Percentiles rank a stretch among this genome's conserved stretches.
These are phyloP conservation scores for Sporothrix variecibatus DNA, from an alignment of 2,329 filamentous ascomycete genomes.

Conservation along the genomic window DNA sequence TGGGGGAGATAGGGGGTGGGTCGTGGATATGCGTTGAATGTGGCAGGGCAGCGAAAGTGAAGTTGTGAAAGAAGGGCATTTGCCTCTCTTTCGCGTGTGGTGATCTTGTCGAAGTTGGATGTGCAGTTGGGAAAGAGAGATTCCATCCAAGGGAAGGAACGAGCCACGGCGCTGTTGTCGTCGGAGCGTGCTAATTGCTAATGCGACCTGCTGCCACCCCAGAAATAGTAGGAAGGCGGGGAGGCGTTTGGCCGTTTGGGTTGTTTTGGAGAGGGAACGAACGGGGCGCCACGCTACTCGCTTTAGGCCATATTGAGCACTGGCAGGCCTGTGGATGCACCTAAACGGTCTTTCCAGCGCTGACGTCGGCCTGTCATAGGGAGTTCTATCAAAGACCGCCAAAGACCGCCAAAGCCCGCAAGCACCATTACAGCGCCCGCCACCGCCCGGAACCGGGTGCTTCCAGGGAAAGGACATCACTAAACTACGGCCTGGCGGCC, in stretches of 20 bases:
- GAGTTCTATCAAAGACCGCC: not conserved
- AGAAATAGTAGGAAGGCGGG: slow-evolving; percentile 2
- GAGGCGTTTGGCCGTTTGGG: not conserved
- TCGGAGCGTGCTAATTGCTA: not conserved
- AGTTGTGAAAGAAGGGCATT: not conserved
- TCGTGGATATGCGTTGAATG: not conserved
- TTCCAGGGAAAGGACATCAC: not conserved
- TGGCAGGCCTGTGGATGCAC: not conserved
- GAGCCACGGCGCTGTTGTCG: not conserved
- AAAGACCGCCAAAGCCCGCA: not conserved
- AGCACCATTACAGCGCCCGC: not conserved
- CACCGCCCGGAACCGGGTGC: not conserved
- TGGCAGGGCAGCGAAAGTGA: not conserved
- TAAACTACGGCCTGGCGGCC: not conserved
- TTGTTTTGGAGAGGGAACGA: not conserved
- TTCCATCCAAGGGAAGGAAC: slow-evolving; percentile 3
- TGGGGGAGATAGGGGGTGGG: not conserved
- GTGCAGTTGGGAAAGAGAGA: not conserved
- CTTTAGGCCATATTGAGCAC: slow-evolving; percentile 4
- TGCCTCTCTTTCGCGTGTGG: not conserved
- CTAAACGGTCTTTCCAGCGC: not conserved
- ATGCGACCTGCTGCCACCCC: slow-evolving; percentile 3
- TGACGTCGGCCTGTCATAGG: not conserved
- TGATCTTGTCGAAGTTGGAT: not conserved
- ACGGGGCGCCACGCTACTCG: slow-evolving; percentile 1